Percentiles rank a stretch among this genome's conserved stretches.
Conservation (phyloP, 805 yeast genomes). For the Schwanniomyces polymorphus region DNA sequence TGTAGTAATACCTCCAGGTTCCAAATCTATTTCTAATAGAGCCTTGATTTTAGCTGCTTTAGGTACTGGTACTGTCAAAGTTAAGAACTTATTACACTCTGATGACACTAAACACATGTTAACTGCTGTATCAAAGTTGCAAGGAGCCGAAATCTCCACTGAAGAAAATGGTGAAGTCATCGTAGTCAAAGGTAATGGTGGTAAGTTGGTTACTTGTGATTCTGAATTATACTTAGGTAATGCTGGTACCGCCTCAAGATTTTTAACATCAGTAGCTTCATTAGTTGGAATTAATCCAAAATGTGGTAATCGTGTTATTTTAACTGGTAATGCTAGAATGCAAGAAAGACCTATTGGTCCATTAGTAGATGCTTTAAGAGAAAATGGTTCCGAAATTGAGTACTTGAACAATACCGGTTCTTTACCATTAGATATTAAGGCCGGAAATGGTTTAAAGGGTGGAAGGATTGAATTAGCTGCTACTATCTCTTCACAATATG, state of each 20-base stretch:
- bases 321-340: slow-evolving; percentile 97
- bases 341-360: slow-evolving; percentile 97
- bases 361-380: slow-evolving; percentile 82
- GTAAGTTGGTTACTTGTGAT: slow-evolving; percentile 61
- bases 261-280: slow-evolving; percentile 90
- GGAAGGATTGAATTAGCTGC: slow-evolving; percentile 94
- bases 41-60: slow-evolving; percentile 92
- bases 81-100: slow-evolving; percentile 86
- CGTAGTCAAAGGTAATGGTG: slow-evolving; percentile 83
- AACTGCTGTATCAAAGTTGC: slow-evolving; percentile 73
- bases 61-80: slow-evolving; percentile 79
- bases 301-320: slow-evolving; percentile 46
- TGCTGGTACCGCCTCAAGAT: slow-evolving; percentile 97
- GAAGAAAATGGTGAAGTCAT: slow-evolving; percentile 91
- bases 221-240: slow-evolving; percentile 86
- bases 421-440: slow-evolving; percentile 71
- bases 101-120: slow-evolving; percentile 97
- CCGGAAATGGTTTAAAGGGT: slow-evolving; percentile 76
- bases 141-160: slow-evolving; percentile 79
- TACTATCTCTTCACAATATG: slow-evolving; percentile 95
- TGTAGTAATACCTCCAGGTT: slow-evolving; percentile 85
- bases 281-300: slow-evolving; percentile 52
- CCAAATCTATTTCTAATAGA: slow-evolving; percentile 94
- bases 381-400: slow-evolving; percentile 74
- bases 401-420: slow-evolving; percentile 80